Evolutionary conservation across 2,329 filamentous ascomycete species (phyloP), one percentile per base, ranked within the genome.

Genomic region (Claviceps sp.): DNA sequence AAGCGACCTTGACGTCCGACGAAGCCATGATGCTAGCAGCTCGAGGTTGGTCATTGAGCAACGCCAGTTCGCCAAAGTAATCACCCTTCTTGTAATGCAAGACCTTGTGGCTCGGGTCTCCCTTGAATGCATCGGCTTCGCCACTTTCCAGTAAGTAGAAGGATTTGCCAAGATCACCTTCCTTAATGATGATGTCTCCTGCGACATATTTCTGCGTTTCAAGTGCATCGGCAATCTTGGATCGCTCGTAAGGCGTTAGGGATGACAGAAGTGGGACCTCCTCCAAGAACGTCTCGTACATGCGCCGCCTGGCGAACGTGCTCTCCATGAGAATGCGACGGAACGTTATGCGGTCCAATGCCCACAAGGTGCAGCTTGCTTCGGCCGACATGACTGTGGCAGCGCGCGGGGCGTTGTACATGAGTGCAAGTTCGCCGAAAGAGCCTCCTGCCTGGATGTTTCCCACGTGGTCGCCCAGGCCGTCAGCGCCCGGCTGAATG

Each of bases 261-360:
- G 81, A 84, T 2, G 84, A 78, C 26, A 98, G 79, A 34, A 97
- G 76, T 0, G 89, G 88, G 2, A 97, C 93, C 65, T 95, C 89
- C 66, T 95, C 90, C 22, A 98, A 76, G 74, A 98, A 97, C 60
- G 83, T 88, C 71, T 98, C 93, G 70, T 97, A 97, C 84, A 97
- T 91, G 62, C 91, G 87, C 60, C 93, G 84, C 52, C 91, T 87
- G 61, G 94, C 88, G 72, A 96, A 97, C 3, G 93, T 95, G 41
- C 88, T 94, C 71, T 97, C 91, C 90, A 98, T 96, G 56, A 98
- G 77, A 58, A 98, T 97, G 55, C 93, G 87, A 60, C 93, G 89
- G 77, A 98, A 98, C 9, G 93, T 98, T 56, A 96, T 78, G 50
- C 93, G 88, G 65, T 98, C 93, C 49, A 98, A 76, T 20, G 89